Evolutionary conservation across 441 rosid species (phyloP).

Genomic region (Eruca vesicaria): DNA sequence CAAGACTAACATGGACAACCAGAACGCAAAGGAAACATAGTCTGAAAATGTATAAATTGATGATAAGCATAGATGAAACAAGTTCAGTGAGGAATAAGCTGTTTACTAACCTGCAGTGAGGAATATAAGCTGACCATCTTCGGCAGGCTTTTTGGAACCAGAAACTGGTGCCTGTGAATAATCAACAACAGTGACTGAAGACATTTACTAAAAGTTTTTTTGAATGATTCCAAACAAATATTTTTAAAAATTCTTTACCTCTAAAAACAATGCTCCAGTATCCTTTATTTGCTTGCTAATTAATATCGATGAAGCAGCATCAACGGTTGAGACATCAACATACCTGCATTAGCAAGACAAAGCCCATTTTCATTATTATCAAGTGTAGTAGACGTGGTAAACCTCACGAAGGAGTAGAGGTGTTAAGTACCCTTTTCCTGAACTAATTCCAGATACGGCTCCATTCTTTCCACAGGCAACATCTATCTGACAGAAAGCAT

Average conservation of each 20-base stretch:
- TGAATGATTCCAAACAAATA: slow-evolving; percentile 1
- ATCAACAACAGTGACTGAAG: background rate
- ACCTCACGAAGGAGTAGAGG: slow-evolving; percentile 7
- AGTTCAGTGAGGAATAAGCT: background rate
- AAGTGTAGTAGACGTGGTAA: background rate
- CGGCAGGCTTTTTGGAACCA: slow-evolving; percentile 95
- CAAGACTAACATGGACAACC: background rate
- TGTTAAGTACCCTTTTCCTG: slow-evolving; percentile 84
- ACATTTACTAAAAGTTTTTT: background rate
- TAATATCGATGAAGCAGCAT: slow-evolving; percentile 68
- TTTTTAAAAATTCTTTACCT: slow-evolving; percentile 43
- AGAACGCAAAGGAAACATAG: background rate
- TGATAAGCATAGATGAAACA: background rate
- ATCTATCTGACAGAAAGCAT: slow-evolving; percentile 53
- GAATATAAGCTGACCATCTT: slow-evolving; percentile 89
- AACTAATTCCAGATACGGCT: slow-evolving; percentile 66
- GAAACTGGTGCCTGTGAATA: slow-evolving; percentile 85
- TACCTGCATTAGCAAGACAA: slow-evolving; percentile 48
- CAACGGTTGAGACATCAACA: slow-evolving; percentile 92
- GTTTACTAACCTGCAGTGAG: slow-evolving; percentile 74
- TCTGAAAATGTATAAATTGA: background rate
- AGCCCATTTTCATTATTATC: background rate
- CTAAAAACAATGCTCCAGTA: slow-evolving; percentile 76
- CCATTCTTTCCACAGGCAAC: slow-evolving; percentile 91
- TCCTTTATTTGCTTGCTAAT: slow-evolving; percentile 59